Evolutionary conservation across 2,329 filamentous ascomycete species (phyloP), one percentile per base, ranked within the genome.

Genomic region (Grosmannia huntii): DNA sequence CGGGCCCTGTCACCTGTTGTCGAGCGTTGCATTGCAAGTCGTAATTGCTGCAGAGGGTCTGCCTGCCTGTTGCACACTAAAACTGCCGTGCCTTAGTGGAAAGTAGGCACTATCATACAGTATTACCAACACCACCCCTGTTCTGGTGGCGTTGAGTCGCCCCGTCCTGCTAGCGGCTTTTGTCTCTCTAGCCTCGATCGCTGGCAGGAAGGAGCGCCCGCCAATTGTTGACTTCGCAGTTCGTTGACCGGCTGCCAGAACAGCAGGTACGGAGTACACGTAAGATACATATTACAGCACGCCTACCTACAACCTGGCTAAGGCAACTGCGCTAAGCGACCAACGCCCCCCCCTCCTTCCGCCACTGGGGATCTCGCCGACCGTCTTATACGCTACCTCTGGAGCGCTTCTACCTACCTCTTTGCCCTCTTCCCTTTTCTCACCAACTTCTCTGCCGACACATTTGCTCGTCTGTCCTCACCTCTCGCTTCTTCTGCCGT

Each of bases 151-250:
- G 53, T 54, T 19, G 53, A 44, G 53, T 48, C 16, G 53, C 53
- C 53, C 53, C 38, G 27, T 55, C 23, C 23, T 53, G 12, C 14
- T 36, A 25, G 33, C 51, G 28, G 28, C 33, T 19, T 53, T 53
- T 36, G 31, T 23, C 33, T 28, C 48, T 12, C 12, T 53, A 56
- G 54, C 52, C 52, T 36, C 53, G 48, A 51, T 51, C 48, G 28
- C 46, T 36, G 53, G 25, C 41, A 25, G 21, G 14, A 49, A 51
- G 33, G 10, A 38, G 31, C 23, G n/a, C 49, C 46, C 36, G 52
- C 60, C 61, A 62, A 62, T 62, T 61, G 61, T 56, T 57, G 60
- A 41, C 21, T 52, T 41, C 49, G 56, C 52, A 62, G 59, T 61
- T 61, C 56, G 53, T 59, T 61, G 61, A 61, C 61, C 59, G 57